phyloP scores from a whole-genome alignment of 2,329 filamentous ascomycete species.

The Fusarium tanahbumbuense region DNA sequence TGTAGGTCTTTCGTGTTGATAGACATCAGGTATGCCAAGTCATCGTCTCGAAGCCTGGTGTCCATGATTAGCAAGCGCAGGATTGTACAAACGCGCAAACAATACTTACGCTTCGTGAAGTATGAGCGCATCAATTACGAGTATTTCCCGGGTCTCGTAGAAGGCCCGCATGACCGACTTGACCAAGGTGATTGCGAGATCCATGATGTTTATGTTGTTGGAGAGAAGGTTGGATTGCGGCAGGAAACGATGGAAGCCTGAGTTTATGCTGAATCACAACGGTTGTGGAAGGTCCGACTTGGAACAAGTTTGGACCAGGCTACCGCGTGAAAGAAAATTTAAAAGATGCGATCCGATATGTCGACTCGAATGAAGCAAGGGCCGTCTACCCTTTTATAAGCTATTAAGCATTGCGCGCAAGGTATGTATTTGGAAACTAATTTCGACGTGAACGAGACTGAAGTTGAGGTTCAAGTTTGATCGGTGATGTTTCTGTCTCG shows the following conservation, averaged over 20 bases:
- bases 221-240: background rate
- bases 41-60: conserved; percentile 83
- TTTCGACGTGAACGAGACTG: background rate
- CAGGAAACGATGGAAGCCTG: background rate
- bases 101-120: conserved; percentile 79
- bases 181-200: conserved; percentile 78
- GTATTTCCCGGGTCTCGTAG: conserved; percentile 84
- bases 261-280: background rate
- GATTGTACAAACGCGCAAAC: conserved; percentile 48
- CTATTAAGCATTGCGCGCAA: conserved; percentile 26
- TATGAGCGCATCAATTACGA: conserved; percentile 87
- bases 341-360: conserved; percentile 8
- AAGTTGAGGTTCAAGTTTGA: background rate
- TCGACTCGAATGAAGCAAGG: conserved; percentile 26
- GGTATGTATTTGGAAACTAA: background rate
- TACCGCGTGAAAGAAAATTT: background rate
- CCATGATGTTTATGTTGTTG: conserved; percentile 52
- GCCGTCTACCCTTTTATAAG: conserved; percentile 33
- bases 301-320: background rate
- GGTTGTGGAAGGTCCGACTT: background rate
- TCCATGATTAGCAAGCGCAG: conserved; percentile 66
- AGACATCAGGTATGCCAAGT: conserved; percentile 86
- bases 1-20: conserved; percentile 94
- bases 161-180: conserved; percentile 88
- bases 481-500: background rate